A percentile compares a stretch with the other conserved stretches of the same genome.
These are phyloP conservation scores for Onygena corvina DNA, from an alignment of 2,329 filamentous ascomycete genomes.

Conservation along the genomic window DNA sequence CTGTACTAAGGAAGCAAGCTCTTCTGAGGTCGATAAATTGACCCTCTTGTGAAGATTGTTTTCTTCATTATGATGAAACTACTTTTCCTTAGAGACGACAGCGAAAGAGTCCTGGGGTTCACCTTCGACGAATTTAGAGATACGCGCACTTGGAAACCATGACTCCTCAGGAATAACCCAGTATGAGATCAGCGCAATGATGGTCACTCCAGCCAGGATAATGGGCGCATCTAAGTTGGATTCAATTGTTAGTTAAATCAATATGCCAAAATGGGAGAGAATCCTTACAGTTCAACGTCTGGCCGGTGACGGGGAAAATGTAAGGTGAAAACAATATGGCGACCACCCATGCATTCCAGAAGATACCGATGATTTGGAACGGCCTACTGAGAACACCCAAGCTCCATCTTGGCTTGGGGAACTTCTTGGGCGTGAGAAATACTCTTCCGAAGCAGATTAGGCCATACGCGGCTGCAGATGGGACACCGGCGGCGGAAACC, in stretches of 20 bases:
- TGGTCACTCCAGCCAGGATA: conserved; percentile 41
- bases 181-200: conserved; percentile 39
- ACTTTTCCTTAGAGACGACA: background rate
- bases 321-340: conserved; percentile 40
- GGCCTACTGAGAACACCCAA: conserved; percentile 36
- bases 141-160: conserved; percentile 37
- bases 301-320: conserved; percentile 33
- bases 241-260: conserved; percentile 7
- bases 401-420: conserved; percentile 39
- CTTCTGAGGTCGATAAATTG: too few relatives aligned
- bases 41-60: too few relatives aligned
- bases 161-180: conserved; percentile 37
- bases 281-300: conserved; percentile 35
- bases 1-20: too few relatives aligned
- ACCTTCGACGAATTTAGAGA: conserved; percentile 32
- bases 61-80: background rate
- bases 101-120: conserved; percentile 6
- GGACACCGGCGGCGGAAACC: conserved; percentile 43
- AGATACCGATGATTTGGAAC: conserved; percentile 37
- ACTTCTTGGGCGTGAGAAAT: conserved; percentile 38
- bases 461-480: conserved; percentile 42
- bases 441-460: conserved; percentile 41
- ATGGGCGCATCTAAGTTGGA: conserved; percentile 35
- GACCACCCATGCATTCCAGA: conserved; percentile 43
- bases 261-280: background rate